Evolutionary conservation across 1,284 basidiomycete species (phyloP), one percentile per base, ranked within the genome.

Genomic region (Cryptococcus sp.): DNA sequence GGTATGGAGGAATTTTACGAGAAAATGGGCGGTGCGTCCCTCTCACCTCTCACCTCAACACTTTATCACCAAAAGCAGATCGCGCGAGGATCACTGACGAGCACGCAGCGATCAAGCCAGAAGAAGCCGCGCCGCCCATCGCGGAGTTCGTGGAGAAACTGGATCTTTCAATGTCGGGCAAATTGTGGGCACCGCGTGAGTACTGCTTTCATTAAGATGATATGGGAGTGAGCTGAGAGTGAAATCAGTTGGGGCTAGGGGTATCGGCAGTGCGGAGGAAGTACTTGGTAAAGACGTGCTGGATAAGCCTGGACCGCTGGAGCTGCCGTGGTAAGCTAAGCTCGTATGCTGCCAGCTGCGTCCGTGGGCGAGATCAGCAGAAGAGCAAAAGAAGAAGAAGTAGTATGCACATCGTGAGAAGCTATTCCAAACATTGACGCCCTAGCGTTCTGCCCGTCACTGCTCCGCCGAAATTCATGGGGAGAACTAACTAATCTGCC

Each of bases 111-210:
- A 78, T 83, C 39, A 74, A 76, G 20, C 80, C 82, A 11, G 72
- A 75, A 2, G 79, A 80, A 60, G 81, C 82, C 3, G 81, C 81
- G 1, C 59, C 62, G 16, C 78, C 79, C 3, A 73, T 80, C 13
- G 57, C 79, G 22, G 75, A 80, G 7, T 83, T 83, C 54, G 73
- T 80, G 8, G 69, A 76, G 5, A 68, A 66, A 10, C 64, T 81
- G 23, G 72, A 73, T 4, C 64, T 78, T 47, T 72, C 71, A 8
- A 69, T 78, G 57, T 76, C 76, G 1, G 82, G 82, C n/a, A 75
- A 80, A 47, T 80, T 81, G 56, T 83, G 81, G 81, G 82, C 82
- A 11, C 81, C 82, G 11, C 78, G 81, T 82, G 52, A 59, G 76
- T 73, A 13, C 22, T 47, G 19, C n/a, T 39, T 53, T 19, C 13